Evolutionary conservation across 2,329 filamentous ascomycete genomes (phyloP).

Genomic region (Aspergillus oerlinghausenensis): DNA sequence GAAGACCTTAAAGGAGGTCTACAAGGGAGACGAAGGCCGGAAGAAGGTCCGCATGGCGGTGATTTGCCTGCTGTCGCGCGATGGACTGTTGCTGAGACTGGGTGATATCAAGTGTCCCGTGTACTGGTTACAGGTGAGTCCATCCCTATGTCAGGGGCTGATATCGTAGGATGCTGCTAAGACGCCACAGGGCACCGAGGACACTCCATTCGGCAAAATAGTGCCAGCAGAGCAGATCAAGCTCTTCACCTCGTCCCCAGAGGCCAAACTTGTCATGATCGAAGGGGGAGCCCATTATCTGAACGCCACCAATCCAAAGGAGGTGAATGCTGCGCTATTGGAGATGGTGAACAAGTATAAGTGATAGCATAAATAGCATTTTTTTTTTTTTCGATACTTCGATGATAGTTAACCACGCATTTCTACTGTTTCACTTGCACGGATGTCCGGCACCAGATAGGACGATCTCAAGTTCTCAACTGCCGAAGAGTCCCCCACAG

Average conservation of each 20-base stretch:
- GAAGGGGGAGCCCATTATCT: slow-evolving; percentile 50
- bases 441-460: not conserved
- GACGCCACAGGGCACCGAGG: slow-evolving; percentile 11
- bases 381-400: not conserved
- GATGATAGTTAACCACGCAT: not conserved
- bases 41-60: slow-evolving; percentile 46
- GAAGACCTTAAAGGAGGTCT: slow-evolving; percentile 42
- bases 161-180: not conserved
- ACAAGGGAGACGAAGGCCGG: slow-evolving; percentile 48
- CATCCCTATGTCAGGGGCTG: not conserved
- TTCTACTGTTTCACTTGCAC: not conserved
- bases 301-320: slow-evolving; percentile 43
- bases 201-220: slow-evolving; percentile 12
- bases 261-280: slow-evolving; percentile 41
- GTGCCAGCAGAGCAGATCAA: slow-evolving; percentile 41
- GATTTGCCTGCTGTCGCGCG: slow-evolving; percentile 46
- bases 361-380: not conserved
- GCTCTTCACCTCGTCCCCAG: slow-evolving; percentile 41
- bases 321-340: slow-evolving; percentile 33
- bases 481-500: not conserved
- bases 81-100: slow-evolving; percentile 44
- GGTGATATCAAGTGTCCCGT: slow-evolving; percentile 49
- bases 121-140: slow-evolving; percentile 45
- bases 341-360: slow-evolving; percentile 24
- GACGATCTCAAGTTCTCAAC: not conserved